Evolutionary conservation across 148 eudicot genomes (phyloP), one percentile per base, ranked within the genome.

Genomic region (Suaeda aralocaspica): DNA sequence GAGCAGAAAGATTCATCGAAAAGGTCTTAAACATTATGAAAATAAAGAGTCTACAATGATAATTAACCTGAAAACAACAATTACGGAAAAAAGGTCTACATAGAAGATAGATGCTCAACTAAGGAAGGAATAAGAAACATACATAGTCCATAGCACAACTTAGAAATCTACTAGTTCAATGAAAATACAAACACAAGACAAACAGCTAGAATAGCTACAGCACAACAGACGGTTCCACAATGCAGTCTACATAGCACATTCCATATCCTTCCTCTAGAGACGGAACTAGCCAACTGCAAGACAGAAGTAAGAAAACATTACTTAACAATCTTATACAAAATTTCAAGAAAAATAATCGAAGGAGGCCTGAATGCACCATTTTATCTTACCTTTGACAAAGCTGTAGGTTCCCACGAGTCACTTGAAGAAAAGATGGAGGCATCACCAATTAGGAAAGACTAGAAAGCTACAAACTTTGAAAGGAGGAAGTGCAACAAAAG

Each of bases 191-290:
- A 68, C 45, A 74, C 72, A 75, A 60, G 44, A 63, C 61, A 28
- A 30, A 75, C 78, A 62, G 36, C 69, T 5, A 25, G 29, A 21
- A 75, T 64, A 69, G 69, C 57, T 44, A 45, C 65, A 34, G 36
- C 44, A n/a, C 59, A 49, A 63, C 44, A 57, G 50, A 63, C 6
- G 41, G 70, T 69, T 76, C 74, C 79, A 51, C 57, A 26, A 68
- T n/a, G 28, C 29, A 55, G 44, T 55, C 62, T 44, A 52, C 51
- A 26, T 26, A 53, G 53, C 53, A 3, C 34, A 21, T 67, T 60
- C 59, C 44, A 67, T 21, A n/a, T 75, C 49, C 45, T 63, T 73
- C 25, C 62, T 36, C 42, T 26, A 60, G 18, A 7, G 28, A 53
- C 64, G 41, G 64, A 44, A 44, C 19, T 55, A 9, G 41, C 8